Conservation (phyloP, 306 rosid genomes). For the Myrica gale region DNA sequence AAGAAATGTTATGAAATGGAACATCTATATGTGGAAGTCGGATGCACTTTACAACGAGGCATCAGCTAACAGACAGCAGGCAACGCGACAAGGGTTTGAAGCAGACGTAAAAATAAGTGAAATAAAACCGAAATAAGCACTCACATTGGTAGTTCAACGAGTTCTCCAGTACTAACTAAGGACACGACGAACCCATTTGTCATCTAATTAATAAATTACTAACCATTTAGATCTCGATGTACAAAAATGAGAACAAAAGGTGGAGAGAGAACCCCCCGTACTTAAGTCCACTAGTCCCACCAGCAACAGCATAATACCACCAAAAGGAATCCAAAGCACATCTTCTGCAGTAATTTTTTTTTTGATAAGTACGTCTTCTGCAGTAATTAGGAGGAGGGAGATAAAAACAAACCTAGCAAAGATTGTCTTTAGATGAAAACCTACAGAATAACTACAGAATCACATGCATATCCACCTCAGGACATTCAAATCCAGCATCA, state of each 20-base stretch:
- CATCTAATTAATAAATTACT: slow-evolving; percentile 25
- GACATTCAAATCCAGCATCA: slow-evolving; percentile 37
- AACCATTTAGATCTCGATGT: slow-evolving; percentile 37
- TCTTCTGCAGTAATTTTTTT: slow-evolving; percentile 24
- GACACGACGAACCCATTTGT: background rate
- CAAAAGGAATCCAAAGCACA: slow-evolving; percentile 43
- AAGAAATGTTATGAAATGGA: too few species aligned
- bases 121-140: background rate
- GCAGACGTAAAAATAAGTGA: background rate
- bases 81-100: background rate
- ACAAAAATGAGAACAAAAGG: slow-evolving; percentile 3
- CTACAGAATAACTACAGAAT: slow-evolving; percentile 42
- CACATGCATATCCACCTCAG: slow-evolving; percentile 39
- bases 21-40: background rate
- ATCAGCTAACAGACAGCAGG: background rate
- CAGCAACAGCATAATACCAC: slow-evolving; percentile 26
- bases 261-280: background rate
- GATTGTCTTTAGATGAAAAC: slow-evolving; percentile 43
- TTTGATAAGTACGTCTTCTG: slow-evolving; percentile 33
- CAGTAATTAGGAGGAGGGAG: slow-evolving; percentile 26
- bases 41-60: background rate
- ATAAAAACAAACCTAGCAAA: slow-evolving; percentile 26
- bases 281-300: slow-evolving; percentile 30
- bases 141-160: background rate
- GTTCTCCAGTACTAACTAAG: background rate